A percentile compares a stretch with the other conserved stretches of the same genome.
These are phyloP conservation scores for Hydnomerulius pinastri DNA, from an alignment of 768 basidiomycete genomes.

Conservation along the genomic window DNA sequence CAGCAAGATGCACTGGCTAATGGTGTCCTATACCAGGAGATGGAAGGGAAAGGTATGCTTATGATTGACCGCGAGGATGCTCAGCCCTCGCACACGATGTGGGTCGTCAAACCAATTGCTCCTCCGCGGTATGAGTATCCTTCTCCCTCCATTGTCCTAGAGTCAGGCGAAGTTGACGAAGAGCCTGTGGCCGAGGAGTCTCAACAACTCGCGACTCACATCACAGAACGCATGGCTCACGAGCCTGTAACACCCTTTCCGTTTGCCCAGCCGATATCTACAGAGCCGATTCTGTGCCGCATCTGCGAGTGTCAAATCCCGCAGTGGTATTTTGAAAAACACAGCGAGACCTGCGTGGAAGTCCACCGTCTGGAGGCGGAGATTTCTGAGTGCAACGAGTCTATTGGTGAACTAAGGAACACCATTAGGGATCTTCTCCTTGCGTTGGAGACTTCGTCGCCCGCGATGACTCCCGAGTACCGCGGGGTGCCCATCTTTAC, in stretches of 20 bases:
- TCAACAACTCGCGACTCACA: constrained; percentile 45
- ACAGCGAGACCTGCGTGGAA: constrained; percentile 98
- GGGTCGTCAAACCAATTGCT: constrained; percentile 87
- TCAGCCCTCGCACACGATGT: constrained; percentile 94
- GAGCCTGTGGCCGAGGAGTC: constrained; percentile 38
- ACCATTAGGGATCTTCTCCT: constrained; percentile 77
- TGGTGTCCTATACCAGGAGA: constrained; percentile 67
- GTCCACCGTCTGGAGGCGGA: constrained; percentile 95
- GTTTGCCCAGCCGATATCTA: constrained; percentile 74
- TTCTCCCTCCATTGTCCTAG: constrained; percentile 60
- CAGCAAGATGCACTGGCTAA: constrained; percentile 57
- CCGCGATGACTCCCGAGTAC: constrained; percentile 73
- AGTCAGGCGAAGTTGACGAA: constrained; percentile 43
- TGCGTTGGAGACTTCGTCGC: constrained; percentile 75
- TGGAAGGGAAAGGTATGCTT: constrained; percentile 99
- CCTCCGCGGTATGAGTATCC: constrained; percentile 69
- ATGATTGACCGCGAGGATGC: constrained; percentile 92
- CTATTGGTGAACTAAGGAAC: constrained; percentile 81
- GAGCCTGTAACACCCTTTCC: constrained; percentile 73
- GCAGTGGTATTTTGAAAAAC: constrained; percentile 99
- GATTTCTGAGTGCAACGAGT: constrained; percentile 92
- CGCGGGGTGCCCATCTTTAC: constrained; percentile 84
- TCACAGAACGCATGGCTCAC: constrained; percentile 36
- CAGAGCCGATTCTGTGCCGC: constrained; percentile 86
- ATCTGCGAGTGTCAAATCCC: constrained; percentile 97